phyloP scores from a whole-genome alignment of 2,329 filamentous ascomycete species.

The Botryotinia narcissicola region DNA sequence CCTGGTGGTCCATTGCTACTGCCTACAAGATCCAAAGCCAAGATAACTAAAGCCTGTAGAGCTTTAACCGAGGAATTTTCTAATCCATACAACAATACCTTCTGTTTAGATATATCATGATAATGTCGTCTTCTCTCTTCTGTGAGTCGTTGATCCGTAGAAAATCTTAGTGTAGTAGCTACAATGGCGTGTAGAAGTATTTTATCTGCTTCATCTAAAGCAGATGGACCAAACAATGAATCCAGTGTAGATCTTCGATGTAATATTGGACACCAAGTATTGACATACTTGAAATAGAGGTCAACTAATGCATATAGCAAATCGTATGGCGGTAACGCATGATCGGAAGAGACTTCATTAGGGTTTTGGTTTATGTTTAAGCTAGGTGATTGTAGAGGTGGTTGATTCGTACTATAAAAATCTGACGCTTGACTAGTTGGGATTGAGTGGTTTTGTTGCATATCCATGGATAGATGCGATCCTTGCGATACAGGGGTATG shows the following conservation, averaged over 20 bases:
- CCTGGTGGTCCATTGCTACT: constrained; percentile 86
- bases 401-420: constrained; percentile 37
- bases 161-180: constrained; percentile 82
- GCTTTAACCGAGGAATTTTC: constrained; percentile 88
- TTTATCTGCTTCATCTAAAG: constrained; percentile 75
- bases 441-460: constrained; percentile 39
- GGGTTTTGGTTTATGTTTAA: constrained; percentile 51
- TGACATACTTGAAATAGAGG: constrained; percentile 76
- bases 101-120: constrained; percentile 78
- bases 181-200: constrained; percentile 86
- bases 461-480: constrained; percentile 12
- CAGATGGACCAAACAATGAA: constrained; percentile 72
- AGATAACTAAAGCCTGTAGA: constrained; percentile 80
- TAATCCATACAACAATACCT: constrained; percentile 81
- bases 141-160: constrained; percentile 70
- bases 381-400: constrained; percentile 56
- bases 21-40: constrained; percentile 81
- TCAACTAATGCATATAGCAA: constrained; percentile 70
- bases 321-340: constrained; percentile 72
- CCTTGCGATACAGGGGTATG: constrained; percentile 14
- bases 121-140: constrained; percentile 72
- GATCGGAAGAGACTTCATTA: constrained; percentile 52
- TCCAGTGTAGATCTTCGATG: constrained; percentile 81
- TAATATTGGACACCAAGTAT: constrained; percentile 86
- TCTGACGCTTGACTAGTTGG: constrained; percentile 34